A percentile compares a stretch with the other conserved stretches of the same genome.
Conservation (phyloP, 1,284 basidiomycete species). For the Agroathelia rolfsii region DNA sequence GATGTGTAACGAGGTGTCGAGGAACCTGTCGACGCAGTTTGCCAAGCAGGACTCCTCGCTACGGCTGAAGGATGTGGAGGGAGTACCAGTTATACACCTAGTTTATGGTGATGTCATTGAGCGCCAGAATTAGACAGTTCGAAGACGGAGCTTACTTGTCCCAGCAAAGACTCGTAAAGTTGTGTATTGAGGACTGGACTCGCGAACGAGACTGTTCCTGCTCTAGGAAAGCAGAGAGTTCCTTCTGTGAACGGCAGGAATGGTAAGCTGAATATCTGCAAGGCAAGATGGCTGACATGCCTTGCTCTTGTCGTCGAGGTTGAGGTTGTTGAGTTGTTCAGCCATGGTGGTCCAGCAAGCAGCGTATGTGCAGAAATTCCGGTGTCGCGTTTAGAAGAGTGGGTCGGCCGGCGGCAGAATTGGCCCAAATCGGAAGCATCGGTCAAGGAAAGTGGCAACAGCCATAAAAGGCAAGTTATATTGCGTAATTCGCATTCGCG, state of each 20-base stretch:
- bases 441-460: too few species aligned
- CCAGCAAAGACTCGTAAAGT: constrained; percentile 75
- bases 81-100: constrained; percentile 81
- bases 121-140: constrained; percentile 3
- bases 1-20: too few species aligned
- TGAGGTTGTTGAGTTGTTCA: constrained; percentile 51
- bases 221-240: constrained; percentile 78
- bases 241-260: constrained; percentile 46
- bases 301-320: constrained; percentile 73
- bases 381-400: too few species aligned
- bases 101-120: constrained; percentile 13
- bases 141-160: constrained; percentile 59
- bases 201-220: constrained; percentile 82
- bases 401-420: too few species aligned
- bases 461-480: too few species aligned
- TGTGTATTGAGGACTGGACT: constrained; percentile 63
- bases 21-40: constrained; percentile 91
- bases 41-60: constrained; percentile 78
- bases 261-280: too few species aligned
- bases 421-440: too few species aligned
- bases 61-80: constrained; percentile 78
- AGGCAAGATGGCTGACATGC: constrained; percentile 28
- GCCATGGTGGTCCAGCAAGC: constrained; percentile 31
- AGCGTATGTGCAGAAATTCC: too few species aligned
- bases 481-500: too few species aligned